Evolutionary conservation across 108 stramenopile species (phyloP), one percentile per base, ranked within the genome.

Genomic region (Licmophora abbreviata): DNA sequence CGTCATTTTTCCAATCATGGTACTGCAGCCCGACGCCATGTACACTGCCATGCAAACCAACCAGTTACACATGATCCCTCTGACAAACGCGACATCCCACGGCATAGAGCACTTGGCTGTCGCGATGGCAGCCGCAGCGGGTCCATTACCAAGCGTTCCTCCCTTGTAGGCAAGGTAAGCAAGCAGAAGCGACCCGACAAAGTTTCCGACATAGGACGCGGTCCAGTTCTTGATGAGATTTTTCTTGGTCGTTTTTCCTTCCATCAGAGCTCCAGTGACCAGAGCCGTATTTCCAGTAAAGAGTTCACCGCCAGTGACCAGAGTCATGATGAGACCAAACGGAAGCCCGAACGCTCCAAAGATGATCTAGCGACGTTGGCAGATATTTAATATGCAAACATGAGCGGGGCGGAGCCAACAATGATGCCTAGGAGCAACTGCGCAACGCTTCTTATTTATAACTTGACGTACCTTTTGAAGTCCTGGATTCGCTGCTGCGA

Each of bases 61-160:
- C 91, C 92, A 97, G 71, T 96, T 97, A 62, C 94, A 95, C 23
- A 93, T 69, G 49, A 97, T 76, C 2, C 89, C 96, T 51, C 91
- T 81, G 29, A 85, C 72, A 63, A 97, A 93, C 3, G 92, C 74
- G 59, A 74, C 67, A 35, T 83, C 69, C 64, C 86, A 93, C 23
- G 91, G 59, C 28, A 81, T 41, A 5, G 86, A 57, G 41, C 73
- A 77, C 61, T 95, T 94, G 33, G 76, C 82, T 26, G 83, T 85
- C 10, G 88, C 85, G 45, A 91, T 83, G 4, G 75, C 77, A 20
- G 66, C 82, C 44, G 84, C 73, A 4, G 74, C 86, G 21, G 83
- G 81, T 30, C 65, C 68, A 47, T 52, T 48, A 12, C 75, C 86
- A 47, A 93, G 75, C 7, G 87, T 89, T 38, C 73, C 73, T 22